Percentiles rank a stretch among this genome's conserved stretches.
Conservation (phyloP, 2,329 filamentous ascomycete genomes). For the Fusarium buxicola region DNA sequence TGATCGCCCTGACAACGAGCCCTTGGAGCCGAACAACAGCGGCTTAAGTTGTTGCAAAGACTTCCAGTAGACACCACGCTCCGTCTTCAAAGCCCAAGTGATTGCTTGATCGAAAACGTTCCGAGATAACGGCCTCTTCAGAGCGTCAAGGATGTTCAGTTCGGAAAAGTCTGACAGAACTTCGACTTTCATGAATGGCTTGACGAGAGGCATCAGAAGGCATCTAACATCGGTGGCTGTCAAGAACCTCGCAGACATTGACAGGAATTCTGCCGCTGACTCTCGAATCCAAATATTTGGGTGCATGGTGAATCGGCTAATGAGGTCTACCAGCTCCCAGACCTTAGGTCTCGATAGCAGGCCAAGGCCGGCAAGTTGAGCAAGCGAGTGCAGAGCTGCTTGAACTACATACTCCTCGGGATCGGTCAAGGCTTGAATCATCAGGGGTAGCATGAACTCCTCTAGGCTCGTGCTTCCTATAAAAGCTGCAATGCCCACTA, state of each 20-base stretch:
- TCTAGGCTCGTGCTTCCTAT: slow-evolving; percentile 90
- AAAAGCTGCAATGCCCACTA: slow-evolving; percentile 92
- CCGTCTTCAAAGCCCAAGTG: slow-evolving; percentile 84
- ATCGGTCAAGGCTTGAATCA: slow-evolving; percentile 94
- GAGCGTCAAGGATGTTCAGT: slow-evolving; percentile 78
- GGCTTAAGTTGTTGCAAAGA: slow-evolving; percentile 74
- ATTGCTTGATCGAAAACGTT: slow-evolving; percentile 86
- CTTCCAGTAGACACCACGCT: slow-evolving; percentile 90
- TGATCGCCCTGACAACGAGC: slow-evolving; percentile 64
- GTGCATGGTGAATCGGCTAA: slow-evolving; percentile 89
- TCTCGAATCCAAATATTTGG: slow-evolving; percentile 97
- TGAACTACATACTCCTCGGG: slow-evolving; percentile 95
- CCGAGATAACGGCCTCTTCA: slow-evolving; percentile 85
- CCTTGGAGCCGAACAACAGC: slow-evolving; percentile 71
- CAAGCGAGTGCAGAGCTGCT: slow-evolving; percentile 86
- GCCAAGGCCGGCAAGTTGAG: slow-evolving; percentile 88
- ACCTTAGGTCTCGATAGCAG: slow-evolving; percentile 85
- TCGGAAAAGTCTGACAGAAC: slow-evolving; percentile 76
- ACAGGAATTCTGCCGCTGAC: slow-evolving; percentile 85
- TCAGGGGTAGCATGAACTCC: slow-evolving; percentile 93
- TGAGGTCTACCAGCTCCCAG: slow-evolving; percentile 88
- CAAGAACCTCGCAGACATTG: slow-evolving; percentile 79
- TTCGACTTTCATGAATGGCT: slow-evolving; percentile 82
- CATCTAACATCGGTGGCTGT: slow-evolving; percentile 85
- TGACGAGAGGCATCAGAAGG: slow-evolving; percentile 82